Evolutionary conservation across 306 rosid genomes (phyloP), one percentile per base, ranked within the genome.

Genomic region (Hippophae gyantsensis): DNA sequence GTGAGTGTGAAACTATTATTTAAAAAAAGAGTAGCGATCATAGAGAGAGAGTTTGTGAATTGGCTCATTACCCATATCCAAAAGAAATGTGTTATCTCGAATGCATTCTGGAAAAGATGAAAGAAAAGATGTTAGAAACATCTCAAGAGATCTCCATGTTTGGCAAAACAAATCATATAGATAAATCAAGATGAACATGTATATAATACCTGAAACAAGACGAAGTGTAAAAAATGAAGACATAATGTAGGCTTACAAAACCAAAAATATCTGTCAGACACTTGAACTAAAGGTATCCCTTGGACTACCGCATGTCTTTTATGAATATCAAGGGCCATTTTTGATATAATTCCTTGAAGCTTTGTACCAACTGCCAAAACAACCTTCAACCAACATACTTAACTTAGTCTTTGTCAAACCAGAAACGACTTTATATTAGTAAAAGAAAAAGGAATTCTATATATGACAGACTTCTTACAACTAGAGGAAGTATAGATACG

Each of bases 281-380:
- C 96, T 82, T 92, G 96, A 58, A 92, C 99, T 6, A 92, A 86
- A 54, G 99, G 99, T 50, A 92, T 92, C 60, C 99, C 99, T 69
- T 92, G 96, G 62, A 92, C 99, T 49, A 92, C 96, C 2, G 89
- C 89, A 65, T 92, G 96, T 47, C 93, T 78, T 73, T 92, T 89
- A 70, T 83, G 67, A 64, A 92, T 87, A 68, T 92, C 99, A 54
- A 92, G 74, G 7, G 96, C 96, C 99, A 92, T 92, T 56, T 81
- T 64, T 3, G 89, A 71, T 81, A 92, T 92, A 67, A 88, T 87
- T 55, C 72, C 95, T 76, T 92, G 99, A 62, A 92, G 85, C 81
- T 92, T 88, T 64, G 96, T 74, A 69, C 99, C 99, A 65, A 88
- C 96, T 38, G 95, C 86, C 40, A 92, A 75, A 63, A 84, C 82